Conservation (phyloP, 441 rosid genomes). For the Pelargonium hybrid region DNA sequence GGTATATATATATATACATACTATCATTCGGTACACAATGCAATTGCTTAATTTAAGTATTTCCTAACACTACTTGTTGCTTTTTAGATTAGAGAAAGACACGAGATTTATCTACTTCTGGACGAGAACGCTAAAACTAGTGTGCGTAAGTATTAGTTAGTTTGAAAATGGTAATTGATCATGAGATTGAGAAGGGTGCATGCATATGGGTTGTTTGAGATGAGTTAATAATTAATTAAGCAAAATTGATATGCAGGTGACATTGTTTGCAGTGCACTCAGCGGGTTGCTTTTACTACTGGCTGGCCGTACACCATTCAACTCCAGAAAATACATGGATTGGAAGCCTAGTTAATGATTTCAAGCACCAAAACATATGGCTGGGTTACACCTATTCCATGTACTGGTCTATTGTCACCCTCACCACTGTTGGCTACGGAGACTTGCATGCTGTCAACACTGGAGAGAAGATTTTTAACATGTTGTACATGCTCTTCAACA, state of each 20-base stretch:
- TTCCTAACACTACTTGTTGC: no score
- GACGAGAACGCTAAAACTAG: conserved; percentile 48
- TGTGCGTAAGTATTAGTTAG: conserved; percentile 41
- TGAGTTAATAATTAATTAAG: no score
- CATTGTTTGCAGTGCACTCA: conserved; percentile 61
- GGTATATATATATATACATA: conserved; percentile 26
- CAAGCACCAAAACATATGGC: conserved; percentile 58
- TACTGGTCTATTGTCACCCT: conserved; percentile 95
- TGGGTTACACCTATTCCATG: conserved; percentile 75
- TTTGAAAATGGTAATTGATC: no score
- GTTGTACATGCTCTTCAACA: conserved; percentile 83
- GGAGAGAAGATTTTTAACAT: conserved; percentile 65
- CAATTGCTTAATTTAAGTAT: no score
- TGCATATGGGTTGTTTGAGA: no score
- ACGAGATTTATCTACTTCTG: conserved; percentile 56
- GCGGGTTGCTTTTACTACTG: conserved; percentile 78
- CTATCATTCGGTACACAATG: no score
- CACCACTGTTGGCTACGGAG: conserved; percentile 88
- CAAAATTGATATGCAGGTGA: conserved; percentile 73
- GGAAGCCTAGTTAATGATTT: conserved; percentile 46
- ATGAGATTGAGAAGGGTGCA: no score
- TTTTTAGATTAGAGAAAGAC: conserved; percentile 71
- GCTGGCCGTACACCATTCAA: conserved; percentile 50
- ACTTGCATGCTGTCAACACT: conserved; percentile 60
- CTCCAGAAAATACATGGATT: conserved; percentile 54